Conservation (phyloP, 2,329 filamentous ascomycete species). For the Scleromitrula shiraiana region DNA sequence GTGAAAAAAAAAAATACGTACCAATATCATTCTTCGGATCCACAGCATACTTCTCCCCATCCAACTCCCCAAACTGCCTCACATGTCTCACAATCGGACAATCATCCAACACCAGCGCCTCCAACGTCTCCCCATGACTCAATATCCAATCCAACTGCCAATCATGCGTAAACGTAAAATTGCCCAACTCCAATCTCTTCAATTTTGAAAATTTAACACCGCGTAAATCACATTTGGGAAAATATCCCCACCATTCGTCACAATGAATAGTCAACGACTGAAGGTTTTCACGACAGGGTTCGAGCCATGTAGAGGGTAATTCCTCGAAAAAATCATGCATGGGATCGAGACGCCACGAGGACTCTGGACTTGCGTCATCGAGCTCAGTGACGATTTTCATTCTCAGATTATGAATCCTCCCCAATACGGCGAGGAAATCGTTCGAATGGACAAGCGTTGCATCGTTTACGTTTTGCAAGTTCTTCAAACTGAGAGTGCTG, state of each 20-base stretch:
- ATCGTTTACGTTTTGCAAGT: constrained; percentile 11
- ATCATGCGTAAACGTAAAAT: constrained; percentile 7
- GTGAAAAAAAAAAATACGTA: no score
- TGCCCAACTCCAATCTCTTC: constrained; percentile 9
- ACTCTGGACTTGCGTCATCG: background rate
- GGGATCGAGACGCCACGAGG: background rate
- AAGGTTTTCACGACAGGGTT: constrained; percentile 3
- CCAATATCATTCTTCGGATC: background rate
- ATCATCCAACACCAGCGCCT: background rate
- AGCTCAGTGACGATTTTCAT: constrained; percentile 4
- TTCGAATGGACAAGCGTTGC: background rate
- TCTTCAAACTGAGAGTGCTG: constrained; percentile 5
- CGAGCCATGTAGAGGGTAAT: constrained; percentile 9
- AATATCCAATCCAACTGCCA: constrained; percentile 14
- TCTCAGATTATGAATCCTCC: constrained; percentile 1
- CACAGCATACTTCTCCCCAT: constrained; percentile 4
- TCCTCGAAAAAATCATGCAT: constrained; percentile 10
- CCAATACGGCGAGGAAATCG: background rate
- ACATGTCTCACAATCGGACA: constrained; percentile 6
- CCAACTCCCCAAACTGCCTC: background rate
- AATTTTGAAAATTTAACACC: constrained; percentile 9
- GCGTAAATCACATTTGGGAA: constrained; percentile 6
- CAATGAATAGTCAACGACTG: constrained; percentile 5
- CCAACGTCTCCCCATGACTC: constrained; percentile 4
- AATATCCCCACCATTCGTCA: constrained; percentile 8